Conservation (phyloP, 805 yeast species). For the Candida sonorensis region DNA sequence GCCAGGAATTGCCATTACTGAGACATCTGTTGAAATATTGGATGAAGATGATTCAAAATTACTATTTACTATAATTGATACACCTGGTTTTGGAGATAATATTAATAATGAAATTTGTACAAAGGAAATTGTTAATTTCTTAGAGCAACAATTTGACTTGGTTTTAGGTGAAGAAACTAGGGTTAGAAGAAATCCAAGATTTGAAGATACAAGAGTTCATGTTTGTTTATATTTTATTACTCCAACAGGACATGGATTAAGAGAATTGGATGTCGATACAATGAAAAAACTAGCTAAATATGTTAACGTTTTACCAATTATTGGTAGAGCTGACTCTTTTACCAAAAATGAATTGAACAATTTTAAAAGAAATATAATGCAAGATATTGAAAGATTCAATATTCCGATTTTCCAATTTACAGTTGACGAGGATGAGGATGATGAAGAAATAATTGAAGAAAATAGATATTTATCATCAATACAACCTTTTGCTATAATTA, state of each 20-base stretch:
- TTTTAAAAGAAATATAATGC: slow-evolving; percentile 54
- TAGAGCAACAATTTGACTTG: slow-evolving; percentile 71
- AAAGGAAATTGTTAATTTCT: slow-evolving; percentile 54
- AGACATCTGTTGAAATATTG: slow-evolving; percentile 50
- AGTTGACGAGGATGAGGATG: slow-evolving; percentile 68
- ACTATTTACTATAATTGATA: slow-evolving; percentile 47
- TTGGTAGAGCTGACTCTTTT: slow-evolving; percentile 67
- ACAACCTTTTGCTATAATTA: slow-evolving; percentile 72
- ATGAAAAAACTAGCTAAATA: slow-evolving; percentile 67
- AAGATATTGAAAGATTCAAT: slow-evolving; percentile 60
- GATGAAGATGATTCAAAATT: slow-evolving; percentile 57
- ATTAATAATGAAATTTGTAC: slow-evolving; percentile 56
- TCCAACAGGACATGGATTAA: slow-evolving; percentile 71
- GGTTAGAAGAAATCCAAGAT: slow-evolving; percentile 78
- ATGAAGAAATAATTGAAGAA: slow-evolving; percentile 62
- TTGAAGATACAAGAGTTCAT: slow-evolving; percentile 73
- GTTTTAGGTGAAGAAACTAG: slow-evolving; percentile 84
- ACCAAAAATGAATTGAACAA: slow-evolving; percentile 49
- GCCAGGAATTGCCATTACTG: slow-evolving; percentile 72
- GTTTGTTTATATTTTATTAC: slow-evolving; percentile 65
- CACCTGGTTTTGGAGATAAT: slow-evolving; percentile 59
- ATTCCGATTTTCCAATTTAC: slow-evolving; percentile 73
- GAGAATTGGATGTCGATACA: slow-evolving; percentile 64
- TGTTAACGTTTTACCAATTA: slow-evolving; percentile 67
- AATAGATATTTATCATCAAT: slow-evolving; percentile 51